Conservation (phyloP, 495 filamentous ascomycete species). For the Penicillium coprophilum region DNA sequence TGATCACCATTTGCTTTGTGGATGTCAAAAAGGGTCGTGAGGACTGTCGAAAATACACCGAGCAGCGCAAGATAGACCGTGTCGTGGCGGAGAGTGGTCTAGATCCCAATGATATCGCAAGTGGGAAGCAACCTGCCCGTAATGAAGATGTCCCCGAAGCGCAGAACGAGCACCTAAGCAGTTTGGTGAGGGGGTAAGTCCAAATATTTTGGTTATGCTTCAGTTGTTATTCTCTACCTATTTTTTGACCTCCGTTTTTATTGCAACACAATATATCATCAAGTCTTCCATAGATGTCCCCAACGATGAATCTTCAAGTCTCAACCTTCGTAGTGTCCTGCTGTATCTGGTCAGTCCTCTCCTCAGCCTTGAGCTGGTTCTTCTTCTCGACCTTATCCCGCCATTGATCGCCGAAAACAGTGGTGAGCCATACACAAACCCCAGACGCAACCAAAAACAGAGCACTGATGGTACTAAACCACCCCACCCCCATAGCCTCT, state of each 20-base stretch:
- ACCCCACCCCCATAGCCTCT: slow-evolving; percentile 66
- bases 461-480: slow-evolving; percentile 59
- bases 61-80: slow-evolving; percentile 36
- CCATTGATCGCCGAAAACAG: slow-evolving; percentile 56
- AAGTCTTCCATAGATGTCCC: background rate
- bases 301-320: slow-evolving; percentile 2
- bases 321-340: slow-evolving; percentile 14
- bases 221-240: background rate
- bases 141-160: background rate
- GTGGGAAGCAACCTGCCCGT: slow-evolving; percentile 13
- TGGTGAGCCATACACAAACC: slow-evolving; percentile 45
- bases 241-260: background rate
- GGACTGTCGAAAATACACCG: slow-evolving; percentile 41
- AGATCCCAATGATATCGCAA: slow-evolving; percentile 14
- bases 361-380: slow-evolving; percentile 18
- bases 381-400: slow-evolving; percentile 49
- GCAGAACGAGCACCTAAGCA: background rate
- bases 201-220: background rate
- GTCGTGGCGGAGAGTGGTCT: slow-evolving; percentile 27
- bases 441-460: slow-evolving; percentile 53
- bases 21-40: slow-evolving; percentile 50
- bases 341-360: background rate
- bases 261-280: background rate
- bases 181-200: background rate
- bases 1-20: slow-evolving; percentile 44